phyloP scores from a whole-genome alignment of 2,329 filamentous ascomycete genomes.

The Zalaria obscura region DNA sequence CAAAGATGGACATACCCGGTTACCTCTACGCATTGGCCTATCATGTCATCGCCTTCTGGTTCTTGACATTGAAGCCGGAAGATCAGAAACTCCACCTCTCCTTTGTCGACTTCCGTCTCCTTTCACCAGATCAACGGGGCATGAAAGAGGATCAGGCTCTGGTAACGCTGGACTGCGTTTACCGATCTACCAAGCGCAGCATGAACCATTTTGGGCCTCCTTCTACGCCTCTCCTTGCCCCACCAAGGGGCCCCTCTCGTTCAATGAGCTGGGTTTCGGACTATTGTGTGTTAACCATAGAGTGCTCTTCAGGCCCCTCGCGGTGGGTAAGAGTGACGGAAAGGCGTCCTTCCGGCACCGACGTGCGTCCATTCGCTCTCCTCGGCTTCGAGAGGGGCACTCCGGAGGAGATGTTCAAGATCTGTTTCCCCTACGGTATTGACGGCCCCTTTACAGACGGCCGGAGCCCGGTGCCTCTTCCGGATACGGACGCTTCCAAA shows the following conservation, averaged over 20 bases:
- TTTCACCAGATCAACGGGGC: conserved; percentile 53
- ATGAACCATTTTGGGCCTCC: conserved; percentile 1
- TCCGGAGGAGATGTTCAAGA: conserved; percentile 49
- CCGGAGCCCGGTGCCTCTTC: conserved; percentile 1
- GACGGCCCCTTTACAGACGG: conserved; percentile 5
- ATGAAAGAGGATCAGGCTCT: conserved; percentile 82
- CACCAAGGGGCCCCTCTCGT: conserved; percentile 1
- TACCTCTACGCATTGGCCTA: conserved; percentile 92
- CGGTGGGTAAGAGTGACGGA: conserved; percentile 4
- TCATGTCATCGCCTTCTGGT: conserved; percentile 95
- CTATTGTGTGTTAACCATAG: conserved; percentile 7
- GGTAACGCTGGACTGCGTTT: conserved; percentile 91
- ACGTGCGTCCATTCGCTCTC: conserved; percentile 4
- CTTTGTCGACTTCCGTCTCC: conserved; percentile 7
- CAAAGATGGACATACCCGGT: conserved; percentile 66
- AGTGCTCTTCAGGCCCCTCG: background rate
- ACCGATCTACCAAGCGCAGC: conserved; percentile 47
- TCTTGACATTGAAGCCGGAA: conserved; percentile 71
- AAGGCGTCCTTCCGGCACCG: conserved; percentile 7
- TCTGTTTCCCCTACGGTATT: conserved; percentile 2
- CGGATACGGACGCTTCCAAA: conserved; percentile 27
- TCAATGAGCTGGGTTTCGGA: conserved; percentile 4
- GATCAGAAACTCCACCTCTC: conserved; percentile 88
- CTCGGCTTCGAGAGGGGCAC: background rate
- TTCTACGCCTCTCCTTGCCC: background rate